These are phyloP conservation scores for Brassica nigra DNA, from an alignment of 345 rosid genomes.

Conservation along the genomic window DNA sequence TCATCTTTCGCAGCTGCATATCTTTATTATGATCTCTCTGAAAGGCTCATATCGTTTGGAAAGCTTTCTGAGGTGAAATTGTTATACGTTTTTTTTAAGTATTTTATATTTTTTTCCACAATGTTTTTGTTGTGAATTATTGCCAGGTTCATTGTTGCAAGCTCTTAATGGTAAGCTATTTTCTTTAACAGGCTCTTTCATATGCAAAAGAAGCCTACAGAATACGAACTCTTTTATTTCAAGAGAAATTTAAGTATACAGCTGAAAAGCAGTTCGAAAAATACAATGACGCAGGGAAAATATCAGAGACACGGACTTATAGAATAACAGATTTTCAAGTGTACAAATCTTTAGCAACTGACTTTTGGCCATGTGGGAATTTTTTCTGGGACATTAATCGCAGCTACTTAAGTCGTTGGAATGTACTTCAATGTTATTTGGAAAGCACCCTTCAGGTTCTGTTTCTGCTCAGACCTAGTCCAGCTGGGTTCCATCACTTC, in stretches of 20 bases:
- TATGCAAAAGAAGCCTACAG: slow-evolving; percentile 78
- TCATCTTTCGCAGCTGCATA: slow-evolving; percentile 68
- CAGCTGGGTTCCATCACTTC: slow-evolving; percentile 14
- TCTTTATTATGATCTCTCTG: slow-evolving; percentile 80
- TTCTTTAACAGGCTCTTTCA: slow-evolving; percentile 64
- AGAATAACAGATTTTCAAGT: slow-evolving; percentile 50
- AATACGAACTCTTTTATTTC: slow-evolving; percentile 70
- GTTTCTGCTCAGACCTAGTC: slow-evolving; percentile 27
- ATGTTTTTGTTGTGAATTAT: neutral
- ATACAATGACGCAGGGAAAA: slow-evolving; percentile 47
- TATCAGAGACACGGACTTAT: slow-evolving; percentile 43
- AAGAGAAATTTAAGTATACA: slow-evolving; percentile 65
- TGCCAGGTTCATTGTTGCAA: slow-evolving; percentile 28
- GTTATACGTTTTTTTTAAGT: slow-evolving; percentile 14
- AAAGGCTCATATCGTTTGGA: slow-evolving; percentile 63
- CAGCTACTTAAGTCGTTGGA: slow-evolving; percentile 85
- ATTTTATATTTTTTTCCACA: slow-evolving; percentile 9
- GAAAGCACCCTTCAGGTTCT: slow-evolving; percentile 93
- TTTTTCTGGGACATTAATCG: slow-evolving; percentile 48
- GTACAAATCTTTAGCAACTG: slow-evolving; percentile 49
- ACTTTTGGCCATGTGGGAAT: slow-evolving; percentile 57
- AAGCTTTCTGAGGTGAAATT: slow-evolving; percentile 68
- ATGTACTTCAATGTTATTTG: slow-evolving; percentile 76
- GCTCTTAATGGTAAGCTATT: slow-evolving; percentile 11
- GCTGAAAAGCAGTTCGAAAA: slow-evolving; percentile 57